Evolutionary conservation across 2,329 filamentous ascomycete species (phyloP), one percentile per base, ranked within the genome.

Genomic region (Pezicula carpinea): DNA sequence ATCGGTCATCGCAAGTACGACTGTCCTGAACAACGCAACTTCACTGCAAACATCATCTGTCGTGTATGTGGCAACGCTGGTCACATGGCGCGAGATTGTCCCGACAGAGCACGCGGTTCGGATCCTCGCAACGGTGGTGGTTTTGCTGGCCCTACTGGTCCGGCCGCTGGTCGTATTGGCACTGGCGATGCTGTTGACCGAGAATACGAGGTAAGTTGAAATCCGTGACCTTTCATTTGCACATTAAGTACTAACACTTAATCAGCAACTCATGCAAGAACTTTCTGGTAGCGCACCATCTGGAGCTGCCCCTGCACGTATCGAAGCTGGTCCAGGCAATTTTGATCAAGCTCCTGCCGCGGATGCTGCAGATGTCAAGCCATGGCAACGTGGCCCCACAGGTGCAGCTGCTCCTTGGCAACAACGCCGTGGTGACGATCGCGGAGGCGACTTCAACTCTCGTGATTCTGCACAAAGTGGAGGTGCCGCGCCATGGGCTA

Each of bases 1-100:
- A 99, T 99, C 56, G 93, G 93, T 51, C 93, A 99, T 69, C 86
- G 93, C 70, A 99, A 99, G 72, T 97, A 96, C 67, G 93, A 99
- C 66, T 99, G 93, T 61, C 93, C 93, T 13, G 89, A 99, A 72
- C 89, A 93, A 68, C 89, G 91, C 66, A 99, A 99, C 72, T 97
- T 87, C 71, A 99, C 93, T n/a, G 91, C 93, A 61, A 97, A 90
- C 70, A 97, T 99, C 66, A 97, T 99, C 65, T 99, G 93, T 72
- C 91, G 92, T 61, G 87, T 96, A 60, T 99, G 93, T 72, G 93
- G 93, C 58, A 96, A 97, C 66, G 91, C 93, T 55, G 93, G 93
- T 17, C 93, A 99, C 62, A 96, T 99, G 90, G 93, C 91, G 58
- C 85, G 92, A 59, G 93, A 99, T 71, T 99, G 93, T 79, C 90